A percentile compares a stretch with the other conserved stretches of the same genome.
Evolutionary conservation across 371 early-diverging fungal species (phyloP).

Genomic region (Apophysomyces elegans): DNA sequence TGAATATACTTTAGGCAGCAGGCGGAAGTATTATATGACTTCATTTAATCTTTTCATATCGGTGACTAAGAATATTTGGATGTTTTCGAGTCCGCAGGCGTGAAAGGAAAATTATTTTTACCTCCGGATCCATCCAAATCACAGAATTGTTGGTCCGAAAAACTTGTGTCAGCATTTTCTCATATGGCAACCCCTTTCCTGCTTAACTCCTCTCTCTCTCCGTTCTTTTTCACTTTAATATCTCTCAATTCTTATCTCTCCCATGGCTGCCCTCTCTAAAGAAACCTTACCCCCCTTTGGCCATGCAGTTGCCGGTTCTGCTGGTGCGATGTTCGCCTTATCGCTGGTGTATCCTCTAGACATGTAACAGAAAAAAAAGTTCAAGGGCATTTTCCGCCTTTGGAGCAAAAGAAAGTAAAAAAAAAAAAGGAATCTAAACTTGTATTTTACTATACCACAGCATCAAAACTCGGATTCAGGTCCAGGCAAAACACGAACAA

Average conservation of each 20-base stretch:
- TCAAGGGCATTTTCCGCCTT: conserved; percentile 14
- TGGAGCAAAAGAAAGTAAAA: conserved; percentile 4
- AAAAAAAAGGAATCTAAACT: not conserved
- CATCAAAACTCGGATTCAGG: conserved; percentile 93
- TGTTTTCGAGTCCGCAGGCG: not conserved
- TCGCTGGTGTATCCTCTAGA: conserved; percentile 93
- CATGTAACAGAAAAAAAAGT: conserved; percentile 67
- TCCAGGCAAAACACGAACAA: conserved; percentile 68
- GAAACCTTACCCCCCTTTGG: conserved; percentile 80
- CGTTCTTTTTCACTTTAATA: conserved; percentile 19
- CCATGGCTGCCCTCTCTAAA: conserved; percentile 58
- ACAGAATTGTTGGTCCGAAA: conserved; percentile 14
- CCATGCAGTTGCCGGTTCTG: conserved; percentile 92
- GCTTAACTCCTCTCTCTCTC: conserved; percentile 12
- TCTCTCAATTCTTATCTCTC: conserved; percentile 14
- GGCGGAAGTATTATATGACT: too few species aligned
- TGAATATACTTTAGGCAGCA: too few species aligned
- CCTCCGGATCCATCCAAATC: conserved; percentile 1
- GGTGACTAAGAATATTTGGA: not conserved
- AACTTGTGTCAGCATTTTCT: conserved; percentile 35
- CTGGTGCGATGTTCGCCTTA: conserved; percentile 91
- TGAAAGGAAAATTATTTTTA: conserved; percentile 1
- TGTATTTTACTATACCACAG: conserved; percentile 41
- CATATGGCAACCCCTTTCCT: not conserved
- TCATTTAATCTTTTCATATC: not conserved